Percentiles rank a stretch among this genome's conserved stretches.
phyloP scores from a whole-genome alignment of 257 asterid genomes.

The Marsdenia floribunda region DNA sequence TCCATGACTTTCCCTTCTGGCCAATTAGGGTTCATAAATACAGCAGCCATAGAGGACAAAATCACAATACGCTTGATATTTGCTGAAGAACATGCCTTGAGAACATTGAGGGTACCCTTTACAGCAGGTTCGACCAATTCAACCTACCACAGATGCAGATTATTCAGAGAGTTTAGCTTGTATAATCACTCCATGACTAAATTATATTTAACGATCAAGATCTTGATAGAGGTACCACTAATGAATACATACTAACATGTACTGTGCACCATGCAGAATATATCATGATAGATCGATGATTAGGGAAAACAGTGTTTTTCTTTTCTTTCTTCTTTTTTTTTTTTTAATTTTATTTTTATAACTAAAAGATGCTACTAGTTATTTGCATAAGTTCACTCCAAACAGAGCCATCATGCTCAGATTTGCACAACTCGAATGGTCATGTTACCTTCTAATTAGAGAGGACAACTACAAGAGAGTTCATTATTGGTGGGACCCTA shows the following conservation, averaged over 20 bases:
- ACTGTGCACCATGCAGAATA: neutral
- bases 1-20: constrained; percentile 47
- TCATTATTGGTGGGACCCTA: neutral
- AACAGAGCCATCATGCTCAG: neutral
- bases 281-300: neutral
- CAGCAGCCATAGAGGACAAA: constrained; percentile 70
- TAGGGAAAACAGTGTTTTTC: neutral
- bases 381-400: neutral
- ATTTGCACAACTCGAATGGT: neutral
- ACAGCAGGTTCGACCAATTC: constrained; percentile 76
- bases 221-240: neutral
- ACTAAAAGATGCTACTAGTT: too few species aligned
- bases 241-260: neutral
- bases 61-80: constrained; percentile 52
- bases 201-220: neutral
- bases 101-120: constrained; percentile 66
- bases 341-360: too few species aligned
- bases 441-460: neutral
- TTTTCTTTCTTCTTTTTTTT: too few species aligned
- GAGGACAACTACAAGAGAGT: neutral
- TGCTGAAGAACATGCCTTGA: constrained; percentile 65
- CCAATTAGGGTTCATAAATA: constrained; percentile 52
- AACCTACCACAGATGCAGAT: constrained; percentile 42
- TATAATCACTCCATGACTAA: neutral
- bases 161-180: neutral